These are phyloP conservation scores for Phylloporus scabripes DNA, from an alignment of 768 basidiomycete genomes.

Conservation along the genomic window DNA sequence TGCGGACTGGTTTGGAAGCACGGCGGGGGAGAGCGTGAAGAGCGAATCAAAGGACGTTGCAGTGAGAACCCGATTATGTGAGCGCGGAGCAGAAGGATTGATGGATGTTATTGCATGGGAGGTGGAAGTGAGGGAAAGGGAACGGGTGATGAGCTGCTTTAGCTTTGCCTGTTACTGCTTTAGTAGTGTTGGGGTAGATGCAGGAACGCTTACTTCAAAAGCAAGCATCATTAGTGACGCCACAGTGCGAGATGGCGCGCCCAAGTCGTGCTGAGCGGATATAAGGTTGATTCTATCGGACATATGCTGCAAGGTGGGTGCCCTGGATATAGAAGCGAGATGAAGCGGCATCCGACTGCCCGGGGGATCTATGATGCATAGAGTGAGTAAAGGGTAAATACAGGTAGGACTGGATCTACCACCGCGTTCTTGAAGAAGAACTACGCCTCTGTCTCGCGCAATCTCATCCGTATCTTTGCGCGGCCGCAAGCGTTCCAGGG, in stretches of 20 bases:
- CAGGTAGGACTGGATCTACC: constrained; percentile 35
- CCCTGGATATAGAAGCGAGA: constrained; percentile 66
- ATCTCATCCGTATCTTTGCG: constrained; percentile 61
- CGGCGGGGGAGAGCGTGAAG: constrained; percentile 70
- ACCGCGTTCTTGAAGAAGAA: constrained; percentile 57
- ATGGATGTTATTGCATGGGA: constrained; percentile 78
- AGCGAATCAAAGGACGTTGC: constrained; percentile 70
- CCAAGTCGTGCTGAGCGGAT: constrained; percentile 69
- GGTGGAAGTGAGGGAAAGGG: constrained; percentile 67
- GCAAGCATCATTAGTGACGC: constrained; percentile 70
- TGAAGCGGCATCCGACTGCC: constrained; percentile 69
- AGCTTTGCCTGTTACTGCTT: constrained; percentile 56
- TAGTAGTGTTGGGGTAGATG: neutral
- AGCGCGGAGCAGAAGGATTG: constrained; percentile 45
- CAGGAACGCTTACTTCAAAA: constrained; percentile 52
- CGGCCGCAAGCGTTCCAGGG: constrained; percentile 41
- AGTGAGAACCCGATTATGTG: constrained; percentile 46
- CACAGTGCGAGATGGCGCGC: constrained; percentile 55
- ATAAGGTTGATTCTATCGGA: constrained; percentile 77
- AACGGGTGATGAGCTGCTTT: constrained; percentile 78
- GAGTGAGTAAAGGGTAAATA: neutral
- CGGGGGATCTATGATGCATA: constrained; percentile 47
- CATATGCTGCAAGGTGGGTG: constrained; percentile 71
- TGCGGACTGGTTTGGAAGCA: constrained; percentile 74
- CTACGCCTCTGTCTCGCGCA: constrained; percentile 60